phyloP scores from a whole-genome alignment of 257 asterid genomes.

The Primulina huaijiensis region DNA sequence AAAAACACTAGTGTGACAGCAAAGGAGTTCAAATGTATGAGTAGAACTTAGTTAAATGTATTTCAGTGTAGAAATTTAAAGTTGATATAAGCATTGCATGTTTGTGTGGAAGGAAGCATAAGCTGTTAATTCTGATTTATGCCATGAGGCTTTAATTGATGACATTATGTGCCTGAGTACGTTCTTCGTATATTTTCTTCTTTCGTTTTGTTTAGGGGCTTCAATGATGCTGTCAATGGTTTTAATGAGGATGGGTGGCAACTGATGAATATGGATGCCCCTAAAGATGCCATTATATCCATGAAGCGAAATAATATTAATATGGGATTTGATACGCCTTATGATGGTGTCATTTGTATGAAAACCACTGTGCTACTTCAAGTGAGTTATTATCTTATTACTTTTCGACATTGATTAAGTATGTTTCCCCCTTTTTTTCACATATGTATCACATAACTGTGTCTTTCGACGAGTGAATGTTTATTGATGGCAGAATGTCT shows the following conservation, averaged over 20 bases:
- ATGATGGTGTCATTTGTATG: slow-evolving; percentile 38
- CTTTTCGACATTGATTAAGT: neutral
- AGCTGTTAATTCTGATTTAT: no score
- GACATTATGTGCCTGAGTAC: neutral
- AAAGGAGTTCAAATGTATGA: no score
- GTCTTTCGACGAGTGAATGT: slow-evolving; percentile 13
- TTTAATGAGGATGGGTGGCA: slow-evolving; percentile 27
- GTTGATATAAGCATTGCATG: no score
- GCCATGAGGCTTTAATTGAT: neutral
- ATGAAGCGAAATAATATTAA: slow-evolving; percentile 3
- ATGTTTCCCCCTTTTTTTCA: no score
- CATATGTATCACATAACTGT: neutral
- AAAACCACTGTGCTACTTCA: slow-evolving; percentile 39
- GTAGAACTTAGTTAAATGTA: no score
- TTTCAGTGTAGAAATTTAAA: no score
- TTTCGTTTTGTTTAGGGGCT: slow-evolving; percentile 16
- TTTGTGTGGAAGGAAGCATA: no score
- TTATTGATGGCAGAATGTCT: slow-evolving; percentile 37
- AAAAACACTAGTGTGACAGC: no score
- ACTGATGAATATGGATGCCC: neutral
- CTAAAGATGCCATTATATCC: neutral
- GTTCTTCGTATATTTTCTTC: neutral
- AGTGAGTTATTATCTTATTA: slow-evolving; percentile 34
- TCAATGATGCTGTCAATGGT: slow-evolving; percentile 23
- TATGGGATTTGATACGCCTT: slow-evolving; percentile 24